A percentile compares a stretch with the other conserved stretches of the same genome.
Conservation (phyloP, 2,329 filamentous ascomycete genomes). For the Dactylellina cionopaga region DNA sequence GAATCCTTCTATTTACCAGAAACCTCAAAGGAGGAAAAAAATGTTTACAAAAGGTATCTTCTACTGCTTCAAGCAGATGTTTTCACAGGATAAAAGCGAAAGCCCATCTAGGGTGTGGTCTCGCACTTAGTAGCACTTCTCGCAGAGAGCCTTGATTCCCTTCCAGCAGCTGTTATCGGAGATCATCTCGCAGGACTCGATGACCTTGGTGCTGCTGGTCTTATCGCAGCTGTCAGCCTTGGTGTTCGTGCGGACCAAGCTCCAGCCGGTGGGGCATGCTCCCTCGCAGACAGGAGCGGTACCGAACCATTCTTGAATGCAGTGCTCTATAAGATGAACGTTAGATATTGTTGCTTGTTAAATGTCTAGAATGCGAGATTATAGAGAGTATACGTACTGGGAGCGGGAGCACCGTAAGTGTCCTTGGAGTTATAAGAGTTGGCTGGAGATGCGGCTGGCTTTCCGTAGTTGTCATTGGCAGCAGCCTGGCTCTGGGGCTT, state of each 20-base stretch:
- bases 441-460: too few relatives aligned
- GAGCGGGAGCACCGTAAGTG: neutral
- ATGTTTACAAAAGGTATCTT: too few relatives aligned
- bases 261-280: slow-evolving; percentile 41
- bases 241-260: slow-evolving; percentile 10
- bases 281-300: slow-evolving; percentile 47
- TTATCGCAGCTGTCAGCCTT: slow-evolving; percentile 22
- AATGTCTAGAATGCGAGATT: neutral
- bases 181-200: slow-evolving; percentile 18
- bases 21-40: too few relatives aligned
- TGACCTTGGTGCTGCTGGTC: slow-evolving; percentile 12
- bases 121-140: slow-evolving; percentile 30
- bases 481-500: neutral
- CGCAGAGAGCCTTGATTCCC: slow-evolving; percentile 44
- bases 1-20: too few relatives aligned
- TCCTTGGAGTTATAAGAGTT: neutral
- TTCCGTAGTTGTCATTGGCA: neutral
- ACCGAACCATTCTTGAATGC: slow-evolving; percentile 50
- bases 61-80: neutral
- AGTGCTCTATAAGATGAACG: slow-evolving; percentile 21
- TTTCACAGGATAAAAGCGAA: neutral
- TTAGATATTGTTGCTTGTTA: slow-evolving; percentile 15
- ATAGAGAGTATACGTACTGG: neutral
- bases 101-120: too few relatives aligned
- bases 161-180: slow-evolving; percentile 18